These are phyloP conservation scores for Cymbopogon flexuosus DNA, from an alignment of 202 grass and related monocot genomes.

Conservation along the genomic window DNA sequence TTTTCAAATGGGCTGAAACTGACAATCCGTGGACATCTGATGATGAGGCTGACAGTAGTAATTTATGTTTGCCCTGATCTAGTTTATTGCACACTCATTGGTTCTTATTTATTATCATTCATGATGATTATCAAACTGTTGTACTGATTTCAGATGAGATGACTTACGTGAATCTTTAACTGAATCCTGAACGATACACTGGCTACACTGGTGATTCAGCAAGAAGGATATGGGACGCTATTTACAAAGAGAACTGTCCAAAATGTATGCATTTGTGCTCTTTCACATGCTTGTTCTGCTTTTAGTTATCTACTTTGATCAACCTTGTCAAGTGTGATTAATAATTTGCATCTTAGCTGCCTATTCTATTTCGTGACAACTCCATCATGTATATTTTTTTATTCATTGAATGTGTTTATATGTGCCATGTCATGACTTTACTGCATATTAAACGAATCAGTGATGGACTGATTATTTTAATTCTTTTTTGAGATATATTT, in stretches of 20 bases:
- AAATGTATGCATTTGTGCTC: constrained; percentile 61
- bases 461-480: not conserved
- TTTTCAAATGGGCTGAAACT: constrained; percentile 74
- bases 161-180: constrained; percentile 88
- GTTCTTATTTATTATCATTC: constrained; percentile 17
- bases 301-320: not conserved
- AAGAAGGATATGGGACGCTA: constrained; percentile 77
- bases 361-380: not conserved
- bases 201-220: constrained; percentile 91
- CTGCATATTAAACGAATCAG: not conserved
- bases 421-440: not conserved
- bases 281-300: not conserved
- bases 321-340: no score
- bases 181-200: constrained; percentile 96
- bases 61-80: constrained; percentile 18
- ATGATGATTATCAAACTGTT: constrained; percentile 13
- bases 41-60: constrained; percentile 90
- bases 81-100: not conserved
- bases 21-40: constrained; percentile 97
- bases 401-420: not conserved
- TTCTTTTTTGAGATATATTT: not conserved
- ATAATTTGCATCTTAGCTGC: no score
- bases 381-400: not conserved
- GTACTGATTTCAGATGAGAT: constrained; percentile 61
- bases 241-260: constrained; percentile 98